A percentile compares a stretch with the other conserved stretches of the same genome.
These are phyloP conservation scores for Plasmopara viticola DNA, from an alignment of 352 stramenopile species.

Conservation along the genomic window DNA sequence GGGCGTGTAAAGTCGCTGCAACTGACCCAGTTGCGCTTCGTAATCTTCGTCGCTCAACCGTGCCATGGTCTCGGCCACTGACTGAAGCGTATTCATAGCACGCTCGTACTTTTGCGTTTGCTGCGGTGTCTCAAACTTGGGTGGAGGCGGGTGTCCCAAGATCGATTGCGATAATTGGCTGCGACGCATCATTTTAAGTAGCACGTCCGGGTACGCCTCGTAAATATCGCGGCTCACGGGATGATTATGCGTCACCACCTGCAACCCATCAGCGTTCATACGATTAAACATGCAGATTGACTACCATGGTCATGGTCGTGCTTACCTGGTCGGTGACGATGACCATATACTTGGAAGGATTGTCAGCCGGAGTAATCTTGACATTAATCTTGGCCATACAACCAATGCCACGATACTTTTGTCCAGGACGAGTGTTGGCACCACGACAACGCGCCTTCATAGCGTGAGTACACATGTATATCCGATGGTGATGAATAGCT, in stretches of 20 bases:
- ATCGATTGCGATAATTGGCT: constrained; percentile 62
- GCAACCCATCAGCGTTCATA: constrained; percentile 1
- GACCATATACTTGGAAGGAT: constrained; percentile 81
- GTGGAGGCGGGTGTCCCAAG: constrained; percentile 53
- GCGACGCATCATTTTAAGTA: constrained; percentile 79
- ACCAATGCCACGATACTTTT: constrained; percentile 79
- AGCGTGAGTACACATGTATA: constrained; percentile 86
- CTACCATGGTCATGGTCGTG: not conserved
- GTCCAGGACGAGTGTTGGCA: constrained; percentile 62
- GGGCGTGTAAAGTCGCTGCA: constrained; percentile 74
- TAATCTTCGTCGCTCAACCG: constrained; percentile 65
- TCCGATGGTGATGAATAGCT: constrained; percentile 81
- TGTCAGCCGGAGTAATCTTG: constrained; percentile 80
- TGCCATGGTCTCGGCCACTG: constrained; percentile 70
- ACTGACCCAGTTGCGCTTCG: constrained; percentile 58
- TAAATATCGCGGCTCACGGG: constrained; percentile 81
- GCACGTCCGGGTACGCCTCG: constrained; percentile 76
- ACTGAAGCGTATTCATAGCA: constrained; percentile 51
- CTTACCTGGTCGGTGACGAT: constrained; percentile 80
- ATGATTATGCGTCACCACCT: constrained; percentile 84
- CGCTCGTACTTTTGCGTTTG: constrained; percentile 81
- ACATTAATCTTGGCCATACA: constrained; percentile 86
- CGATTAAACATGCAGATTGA: not conserved
- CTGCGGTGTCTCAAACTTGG: constrained; percentile 67
- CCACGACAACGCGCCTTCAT: constrained; percentile 81